Evolutionary conservation across 2,329 filamentous ascomycete genomes (phyloP).

Genomic region (Diaporthe destruens): DNA sequence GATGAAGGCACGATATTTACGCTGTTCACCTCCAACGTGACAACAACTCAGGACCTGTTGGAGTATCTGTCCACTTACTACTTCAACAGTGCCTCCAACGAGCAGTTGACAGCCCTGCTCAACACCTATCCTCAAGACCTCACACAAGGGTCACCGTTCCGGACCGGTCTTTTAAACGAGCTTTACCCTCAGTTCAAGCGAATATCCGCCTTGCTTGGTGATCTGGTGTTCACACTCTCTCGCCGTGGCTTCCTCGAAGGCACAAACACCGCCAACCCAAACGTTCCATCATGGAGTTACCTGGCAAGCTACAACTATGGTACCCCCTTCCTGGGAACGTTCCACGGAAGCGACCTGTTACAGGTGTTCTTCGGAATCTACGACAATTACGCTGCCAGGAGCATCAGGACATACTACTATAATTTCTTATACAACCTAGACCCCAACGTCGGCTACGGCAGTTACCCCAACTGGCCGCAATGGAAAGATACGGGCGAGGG

Average conservation of each 20-base stretch:
- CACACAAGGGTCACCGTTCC: slow-evolving; percentile 77
- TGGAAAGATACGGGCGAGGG: slow-evolving; percentile 52
- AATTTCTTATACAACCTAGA: slow-evolving; percentile 79
- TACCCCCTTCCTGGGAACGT: slow-evolving; percentile 79
- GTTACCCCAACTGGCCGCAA: slow-evolving; percentile 56
- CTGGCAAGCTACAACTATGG: slow-evolving; percentile 79
- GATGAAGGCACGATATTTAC: slow-evolving; percentile 84
- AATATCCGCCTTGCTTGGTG: slow-evolving; percentile 79
- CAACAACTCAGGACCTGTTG: slow-evolving; percentile 68
- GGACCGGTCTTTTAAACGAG: slow-evolving; percentile 76
- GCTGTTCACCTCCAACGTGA: slow-evolving; percentile 77
- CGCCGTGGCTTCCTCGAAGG: slow-evolving; percentile 73
- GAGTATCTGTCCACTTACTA: slow-evolving; percentile 71
- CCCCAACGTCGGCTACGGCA: slow-evolving; percentile 69
- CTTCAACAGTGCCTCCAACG: slow-evolving; percentile 68
- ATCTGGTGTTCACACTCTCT: slow-evolving; percentile 79
- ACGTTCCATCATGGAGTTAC: slow-evolving; percentile 80
- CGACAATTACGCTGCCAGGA: slow-evolving; percentile 70
- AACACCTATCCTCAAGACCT: slow-evolving; percentile 70
- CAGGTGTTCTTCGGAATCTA: slow-evolving; percentile 76
- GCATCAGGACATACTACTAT: slow-evolving; percentile 77
- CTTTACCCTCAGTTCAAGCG: slow-evolving; percentile 84
- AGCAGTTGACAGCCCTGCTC: slow-evolving; percentile 68
- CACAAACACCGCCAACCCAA: slow-evolving; percentile 61
- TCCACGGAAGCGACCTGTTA: slow-evolving; percentile 78